A percentile compares a stretch with the other conserved stretches of the same genome.
Evolutionary conservation across 176 grass and related monocot species (phyloP).

Genomic region (Sorghum bicolor): DNA sequence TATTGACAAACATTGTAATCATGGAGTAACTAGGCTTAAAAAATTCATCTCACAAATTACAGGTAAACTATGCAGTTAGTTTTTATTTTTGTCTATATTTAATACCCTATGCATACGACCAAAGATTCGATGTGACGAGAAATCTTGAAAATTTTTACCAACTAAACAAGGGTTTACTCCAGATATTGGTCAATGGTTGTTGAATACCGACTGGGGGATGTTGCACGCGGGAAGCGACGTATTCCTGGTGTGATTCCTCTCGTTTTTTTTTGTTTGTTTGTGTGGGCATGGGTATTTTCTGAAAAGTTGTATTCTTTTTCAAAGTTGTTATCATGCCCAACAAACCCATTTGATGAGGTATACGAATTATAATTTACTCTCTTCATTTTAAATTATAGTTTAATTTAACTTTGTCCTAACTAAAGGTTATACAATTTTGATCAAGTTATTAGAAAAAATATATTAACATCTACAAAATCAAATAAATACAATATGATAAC

Average conservation of each 20-base stretch:
- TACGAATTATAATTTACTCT: not conserved
- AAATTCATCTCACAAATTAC: too few species aligned
- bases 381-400: not conserved
- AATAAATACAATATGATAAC: not conserved
- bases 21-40: too few species aligned
- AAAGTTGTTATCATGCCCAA: not conserved
- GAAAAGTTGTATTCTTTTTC: not conserved
- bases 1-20: too few species aligned
- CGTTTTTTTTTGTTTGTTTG: not conserved
- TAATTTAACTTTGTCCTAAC: not conserved
- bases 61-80: too few species aligned
- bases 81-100: too few species aligned
- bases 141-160: too few species aligned
- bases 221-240: not conserved
- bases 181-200: conserved; percentile 1
- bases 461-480: not conserved
- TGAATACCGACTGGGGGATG: not conserved
- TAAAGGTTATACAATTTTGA: not conserved
- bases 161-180: too few species aligned
- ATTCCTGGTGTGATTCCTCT: not conserved
- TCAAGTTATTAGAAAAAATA: not conserved
- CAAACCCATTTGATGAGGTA: not conserved
- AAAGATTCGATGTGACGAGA: too few species aligned
- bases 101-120: too few species aligned
- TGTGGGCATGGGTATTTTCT: not conserved